phyloP scores from a whole-genome alignment of 352 stramenopile species.

The Phytophthora pinifolia region DNA sequence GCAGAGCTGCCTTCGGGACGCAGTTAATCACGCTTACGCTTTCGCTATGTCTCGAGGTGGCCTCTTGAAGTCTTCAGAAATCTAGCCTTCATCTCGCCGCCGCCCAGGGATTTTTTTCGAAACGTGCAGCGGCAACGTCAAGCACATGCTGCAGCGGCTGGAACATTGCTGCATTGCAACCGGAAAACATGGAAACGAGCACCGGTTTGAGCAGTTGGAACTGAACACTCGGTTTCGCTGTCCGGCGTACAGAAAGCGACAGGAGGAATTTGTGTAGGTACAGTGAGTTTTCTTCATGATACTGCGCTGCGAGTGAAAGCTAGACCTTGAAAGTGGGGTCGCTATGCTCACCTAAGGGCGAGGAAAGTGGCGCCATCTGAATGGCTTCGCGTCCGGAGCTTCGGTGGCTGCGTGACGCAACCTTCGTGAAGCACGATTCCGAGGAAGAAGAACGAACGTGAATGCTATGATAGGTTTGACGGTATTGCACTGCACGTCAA shows the following conservation, averaged over 20 bases:
- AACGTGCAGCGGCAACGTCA: slow-evolving; percentile 1
- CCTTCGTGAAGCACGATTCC: too few relatives aligned
- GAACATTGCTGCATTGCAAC: too few relatives aligned
- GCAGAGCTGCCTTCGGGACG: neutral
- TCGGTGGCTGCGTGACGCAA: neutral
- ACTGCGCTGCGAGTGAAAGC: neutral
- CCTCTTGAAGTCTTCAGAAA: slow-evolving; percentile 18
- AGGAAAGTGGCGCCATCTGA: neutral
- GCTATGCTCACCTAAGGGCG: neutral
- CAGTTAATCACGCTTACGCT: too few relatives aligned
- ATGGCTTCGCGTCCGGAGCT: neutral
- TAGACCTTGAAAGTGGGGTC: slow-evolving; percentile 6
- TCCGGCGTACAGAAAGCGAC: too few relatives aligned
- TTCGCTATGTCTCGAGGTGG: neutral
- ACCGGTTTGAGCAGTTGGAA: slow-evolving; percentile 1
- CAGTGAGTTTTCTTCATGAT: neutral
- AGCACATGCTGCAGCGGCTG: slow-evolving; percentile 3
- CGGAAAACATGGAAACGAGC: too few relatives aligned
- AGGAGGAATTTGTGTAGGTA: slow-evolving; percentile 2
- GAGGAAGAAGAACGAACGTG: slow-evolving; percentile 41
- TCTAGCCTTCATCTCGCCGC: slow-evolving; percentile 8
- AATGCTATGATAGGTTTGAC: slow-evolving; percentile 36
- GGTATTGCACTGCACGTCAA: slow-evolving; percentile 34
- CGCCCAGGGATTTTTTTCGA: slow-evolving; percentile 1
- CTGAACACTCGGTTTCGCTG: slow-evolving; percentile 21